Evolutionary conservation across 1,139 yeast genomes (phyloP).

Genomic region (Blastobotrys raffinosifermentans): DNA sequence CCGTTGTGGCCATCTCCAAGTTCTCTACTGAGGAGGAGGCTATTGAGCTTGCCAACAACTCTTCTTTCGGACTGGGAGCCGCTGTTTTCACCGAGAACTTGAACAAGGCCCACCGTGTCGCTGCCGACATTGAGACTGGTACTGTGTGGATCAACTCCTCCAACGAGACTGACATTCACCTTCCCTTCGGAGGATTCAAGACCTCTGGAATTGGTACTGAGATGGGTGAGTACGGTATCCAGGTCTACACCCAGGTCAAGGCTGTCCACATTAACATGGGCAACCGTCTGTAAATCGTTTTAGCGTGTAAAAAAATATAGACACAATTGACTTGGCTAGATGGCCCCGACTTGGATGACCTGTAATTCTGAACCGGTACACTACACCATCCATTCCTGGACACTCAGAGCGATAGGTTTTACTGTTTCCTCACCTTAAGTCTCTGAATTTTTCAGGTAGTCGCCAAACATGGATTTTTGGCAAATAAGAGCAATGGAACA

Average conservation of each 20-base stretch:
- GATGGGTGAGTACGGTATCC: slow-evolving; percentile 76
- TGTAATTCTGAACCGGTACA: too few species aligned
- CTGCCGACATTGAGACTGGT: slow-evolving; percentile 65
- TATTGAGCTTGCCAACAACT: slow-evolving; percentile 61
- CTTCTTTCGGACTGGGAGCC: slow-evolving; percentile 76
- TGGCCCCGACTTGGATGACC: too few species aligned
- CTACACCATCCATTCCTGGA: too few species aligned
- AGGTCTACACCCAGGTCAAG: slow-evolving; percentile 71
- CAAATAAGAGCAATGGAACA: too few species aligned
- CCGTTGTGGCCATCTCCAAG: slow-evolving; percentile 69
- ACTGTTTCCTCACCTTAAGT: too few species aligned
- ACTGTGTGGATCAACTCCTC: slow-evolving; percentile 79
- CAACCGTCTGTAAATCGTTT: slow-evolving; percentile 19
- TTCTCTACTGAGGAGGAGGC: slow-evolving; percentile 70
- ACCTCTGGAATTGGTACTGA: slow-evolving; percentile 86
- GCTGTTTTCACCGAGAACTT: slow-evolving; percentile 67
- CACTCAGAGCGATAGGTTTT: too few species aligned
- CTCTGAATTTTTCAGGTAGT: too few species aligned
- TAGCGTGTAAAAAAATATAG: too few species aligned
- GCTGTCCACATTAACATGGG: slow-evolving; percentile 55
- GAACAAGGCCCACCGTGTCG: slow-evolving; percentile 50
- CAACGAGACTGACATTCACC: slow-evolving; percentile 66
- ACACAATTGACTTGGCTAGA: too few species aligned
- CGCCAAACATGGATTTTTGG: too few species aligned
- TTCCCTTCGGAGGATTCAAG: slow-evolving; percentile 83